Percentiles rank a stretch among this genome's conserved stretches.
Conservation (phyloP, 2,329 filamentous ascomycete genomes). For the Fusarium lateritium region DNA sequence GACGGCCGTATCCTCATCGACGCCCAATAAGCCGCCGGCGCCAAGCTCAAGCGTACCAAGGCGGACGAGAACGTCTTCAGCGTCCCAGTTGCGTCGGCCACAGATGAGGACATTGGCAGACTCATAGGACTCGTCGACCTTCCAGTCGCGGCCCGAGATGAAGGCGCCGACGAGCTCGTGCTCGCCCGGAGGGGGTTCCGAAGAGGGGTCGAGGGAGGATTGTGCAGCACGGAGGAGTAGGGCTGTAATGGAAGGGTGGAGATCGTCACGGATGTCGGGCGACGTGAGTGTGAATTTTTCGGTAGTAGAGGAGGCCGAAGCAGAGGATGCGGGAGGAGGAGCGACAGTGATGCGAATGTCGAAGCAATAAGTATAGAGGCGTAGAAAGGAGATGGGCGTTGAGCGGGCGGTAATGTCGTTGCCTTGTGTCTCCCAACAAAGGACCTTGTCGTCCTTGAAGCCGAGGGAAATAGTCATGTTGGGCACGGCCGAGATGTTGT, state of each 20-base stretch:
- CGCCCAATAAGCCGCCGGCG: constrained; percentile 48
- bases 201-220: constrained; percentile 21
- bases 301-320: constrained; percentile 26
- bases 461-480: constrained; percentile 55
- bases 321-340: constrained; percentile 23
- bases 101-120: constrained; percentile 52
- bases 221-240: constrained; percentile 42
- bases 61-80: constrained; percentile 50
- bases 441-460: constrained; percentile 52
- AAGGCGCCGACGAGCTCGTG: constrained; percentile 50
- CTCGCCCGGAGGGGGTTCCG: constrained; percentile 43
- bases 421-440: constrained; percentile 56
- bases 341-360: constrained; percentile 47
- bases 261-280: constrained; percentile 43
- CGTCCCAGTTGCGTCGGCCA: constrained; percentile 48
- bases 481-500: constrained; percentile 52
- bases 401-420: constrained; percentile 50
- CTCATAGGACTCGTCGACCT: constrained; percentile 45
- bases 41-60: constrained; percentile 52
- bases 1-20: constrained; percentile 44
- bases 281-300: constrained; percentile 38
- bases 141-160: constrained; percentile 53
- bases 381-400: constrained; percentile 52
- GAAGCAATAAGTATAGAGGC: constrained; percentile 55
- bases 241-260: constrained; percentile 40